phyloP scores from a whole-genome alignment of 2,329 filamentous ascomycete species.

The Sporothrix dimorphospora region DNA sequence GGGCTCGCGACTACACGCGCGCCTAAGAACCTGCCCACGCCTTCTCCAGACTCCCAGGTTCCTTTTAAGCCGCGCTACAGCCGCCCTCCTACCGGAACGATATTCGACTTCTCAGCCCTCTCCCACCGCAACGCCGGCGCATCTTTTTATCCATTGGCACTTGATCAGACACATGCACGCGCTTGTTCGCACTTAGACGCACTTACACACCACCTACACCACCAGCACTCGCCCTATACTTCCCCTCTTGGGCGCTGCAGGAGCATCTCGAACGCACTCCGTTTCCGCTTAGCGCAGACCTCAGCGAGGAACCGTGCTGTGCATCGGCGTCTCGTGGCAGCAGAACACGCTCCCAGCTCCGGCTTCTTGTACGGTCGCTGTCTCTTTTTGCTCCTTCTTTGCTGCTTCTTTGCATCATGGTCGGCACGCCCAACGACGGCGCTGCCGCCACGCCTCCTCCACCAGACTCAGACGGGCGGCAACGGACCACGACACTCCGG shows the following conservation, averaged over 20 bases:
- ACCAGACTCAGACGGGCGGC: slow-evolving; percentile 20
- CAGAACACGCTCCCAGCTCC: not conserved
- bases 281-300: slow-evolving; percentile 6
- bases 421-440: not conserved
- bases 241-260: not conserved
- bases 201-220: not conserved
- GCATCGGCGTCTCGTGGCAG: not conserved
- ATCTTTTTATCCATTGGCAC: slow-evolving; percentile 3
- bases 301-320: not conserved
- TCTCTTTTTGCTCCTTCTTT: not conserved
- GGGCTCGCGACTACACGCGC: slow-evolving; percentile 13
- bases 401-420: slow-evolving; percentile 17
- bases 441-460: slow-evolving; percentile 11
- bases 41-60: not conserved
- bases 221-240: not conserved
- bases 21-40: not conserved
- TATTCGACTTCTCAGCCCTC: slow-evolving; percentile 4
- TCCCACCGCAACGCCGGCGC: slow-evolving; percentile 18
- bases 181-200: not conserved
- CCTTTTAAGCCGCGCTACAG: slow-evolving; percentile 17
- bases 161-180: not conserved
- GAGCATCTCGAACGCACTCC: not conserved
- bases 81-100: slow-evolving; percentile 12
- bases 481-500: slow-evolving; percentile 33
- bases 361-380: not conserved